phyloP scores from a whole-genome alignment of 2,329 filamentous ascomycete genomes.

The Hypoxylon sp. region DNA sequence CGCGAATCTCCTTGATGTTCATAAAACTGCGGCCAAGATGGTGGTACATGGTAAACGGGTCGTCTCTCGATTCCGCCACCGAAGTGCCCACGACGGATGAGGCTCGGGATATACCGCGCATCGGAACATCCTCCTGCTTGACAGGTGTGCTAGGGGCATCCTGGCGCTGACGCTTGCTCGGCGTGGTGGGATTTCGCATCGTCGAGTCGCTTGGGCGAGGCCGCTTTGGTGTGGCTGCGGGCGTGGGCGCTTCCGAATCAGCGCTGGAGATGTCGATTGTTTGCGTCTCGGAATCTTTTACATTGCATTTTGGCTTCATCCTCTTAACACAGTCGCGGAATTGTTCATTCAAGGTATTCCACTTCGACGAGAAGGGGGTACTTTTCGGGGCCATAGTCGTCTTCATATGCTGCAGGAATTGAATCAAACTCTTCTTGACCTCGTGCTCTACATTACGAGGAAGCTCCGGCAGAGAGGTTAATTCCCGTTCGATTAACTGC shows the following conservation, averaged over 20 bases:
- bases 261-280: slow-evolving; percentile 48
- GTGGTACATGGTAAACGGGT: slow-evolving; percentile 55
- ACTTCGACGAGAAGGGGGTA: slow-evolving; percentile 54
- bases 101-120: slow-evolving; percentile 46
- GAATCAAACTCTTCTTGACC: slow-evolving; percentile 69
- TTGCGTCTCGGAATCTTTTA: slow-evolving; percentile 45
- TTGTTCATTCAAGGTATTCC: slow-evolving; percentile 50
- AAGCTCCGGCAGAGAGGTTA: slow-evolving; percentile 73
- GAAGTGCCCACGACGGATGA: slow-evolving; percentile 39
- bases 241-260: slow-evolving; percentile 45
- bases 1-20: slow-evolving; percentile 63
- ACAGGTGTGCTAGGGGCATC: slow-evolving; percentile 45
- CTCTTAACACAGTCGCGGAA: slow-evolving; percentile 51
- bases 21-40: slow-evolving; percentile 56
- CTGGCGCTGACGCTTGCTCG: slow-evolving; percentile 45
- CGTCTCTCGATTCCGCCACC: slow-evolving; percentile 22
- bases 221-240: slow-evolving; percentile 44
- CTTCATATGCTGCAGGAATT: slow-evolving; percentile 67
- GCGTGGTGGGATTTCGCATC: slow-evolving; percentile 41
- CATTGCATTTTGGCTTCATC: slow-evolving; percentile 52
- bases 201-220: slow-evolving; percentile 49
- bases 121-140: slow-evolving; percentile 54
- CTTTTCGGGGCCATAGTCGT: slow-evolving; percentile 65
- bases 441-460: slow-evolving; percentile 75
- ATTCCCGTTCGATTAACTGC: slow-evolving; percentile 62